These are phyloP conservation scores for Colletotrichum lindemuthianum DNA, from an alignment of 2,329 filamentous ascomycete species.

Conservation along the genomic window DNA sequence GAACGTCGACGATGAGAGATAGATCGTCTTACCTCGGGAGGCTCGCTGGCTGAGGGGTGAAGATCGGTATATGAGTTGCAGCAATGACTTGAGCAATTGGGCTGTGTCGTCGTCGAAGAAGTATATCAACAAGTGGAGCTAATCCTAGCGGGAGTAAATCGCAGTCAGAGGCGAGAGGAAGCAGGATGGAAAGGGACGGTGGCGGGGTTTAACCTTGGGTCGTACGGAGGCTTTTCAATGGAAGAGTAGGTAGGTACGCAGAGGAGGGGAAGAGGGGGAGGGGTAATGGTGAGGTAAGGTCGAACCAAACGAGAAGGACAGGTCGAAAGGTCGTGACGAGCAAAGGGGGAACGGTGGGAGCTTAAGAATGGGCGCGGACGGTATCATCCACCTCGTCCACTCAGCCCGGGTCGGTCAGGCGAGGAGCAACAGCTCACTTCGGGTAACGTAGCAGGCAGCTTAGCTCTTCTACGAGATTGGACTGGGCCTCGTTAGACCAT, in stretches of 20 bases:
- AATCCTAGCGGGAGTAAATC: not conserved
- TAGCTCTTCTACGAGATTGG: too few relatives aligned
- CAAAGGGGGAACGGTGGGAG: slow-evolving; percentile 13
- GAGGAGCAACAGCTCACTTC: too few relatives aligned
- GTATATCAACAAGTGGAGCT: slow-evolving; percentile 7
- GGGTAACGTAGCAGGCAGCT: too few relatives aligned
- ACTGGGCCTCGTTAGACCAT: too few relatives aligned
- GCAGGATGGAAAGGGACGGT: not conserved
- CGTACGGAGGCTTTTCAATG: slow-evolving; percentile 10
- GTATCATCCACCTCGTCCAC: not conserved
- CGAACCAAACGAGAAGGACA: slow-evolving; percentile 3
- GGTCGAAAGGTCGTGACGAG: not conserved
- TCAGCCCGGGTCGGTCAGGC: not conserved
- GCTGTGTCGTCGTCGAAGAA: not conserved
- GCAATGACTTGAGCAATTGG: slow-evolving; percentile 3
- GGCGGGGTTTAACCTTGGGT: not conserved
- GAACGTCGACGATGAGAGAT: not conserved
- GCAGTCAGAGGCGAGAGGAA: slow-evolving; percentile 4
- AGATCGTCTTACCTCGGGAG: not conserved
- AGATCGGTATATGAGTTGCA: not conserved
- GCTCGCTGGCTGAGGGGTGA: not conserved
- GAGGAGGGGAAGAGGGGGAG: slow-evolving; percentile 11
- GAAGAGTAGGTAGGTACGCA: not conserved
- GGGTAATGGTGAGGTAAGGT: not conserved
- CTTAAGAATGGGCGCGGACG: slow-evolving; percentile 26